Evolutionary conservation across 78 protist genomes (phyloP).

Genomic region (Pigoraptor vietnamica): DNA sequence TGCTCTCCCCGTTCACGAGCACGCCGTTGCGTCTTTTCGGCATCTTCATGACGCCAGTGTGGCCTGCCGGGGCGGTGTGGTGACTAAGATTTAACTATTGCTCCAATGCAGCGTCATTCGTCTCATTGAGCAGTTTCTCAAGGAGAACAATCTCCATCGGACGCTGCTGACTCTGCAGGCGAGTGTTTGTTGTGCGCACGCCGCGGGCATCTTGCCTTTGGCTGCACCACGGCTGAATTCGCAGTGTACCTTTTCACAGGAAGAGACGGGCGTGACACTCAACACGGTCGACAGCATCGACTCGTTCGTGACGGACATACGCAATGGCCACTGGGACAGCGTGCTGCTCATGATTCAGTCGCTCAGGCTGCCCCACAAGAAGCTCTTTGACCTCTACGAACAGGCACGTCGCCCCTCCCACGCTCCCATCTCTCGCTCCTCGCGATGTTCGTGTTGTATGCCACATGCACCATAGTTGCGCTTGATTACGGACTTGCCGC

Average conservation of each 20-base stretch:
- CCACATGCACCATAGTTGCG: not conserved
- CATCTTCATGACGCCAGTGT: too few species aligned
- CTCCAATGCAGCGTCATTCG: conserved; percentile 46
- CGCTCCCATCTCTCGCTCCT: not conserved
- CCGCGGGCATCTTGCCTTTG: not conserved
- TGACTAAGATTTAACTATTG: too few species aligned
- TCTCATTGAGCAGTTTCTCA: conserved; percentile 42
- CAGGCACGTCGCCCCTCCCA: conserved; percentile 25
- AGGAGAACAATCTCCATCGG: conserved; percentile 24
- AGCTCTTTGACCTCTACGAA: conserved; percentile 59
- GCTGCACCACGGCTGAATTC: not conserved
- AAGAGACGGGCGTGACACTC: conserved; percentile 46
- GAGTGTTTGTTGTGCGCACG: too few species aligned
- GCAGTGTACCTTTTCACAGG: not conserved
- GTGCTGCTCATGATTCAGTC: conserved; percentile 45
- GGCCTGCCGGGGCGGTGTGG: too few species aligned
- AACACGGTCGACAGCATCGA: conserved; percentile 62
- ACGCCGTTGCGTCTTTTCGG: too few species aligned
- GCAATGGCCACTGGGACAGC: conserved; percentile 73
- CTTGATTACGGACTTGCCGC: not conserved
- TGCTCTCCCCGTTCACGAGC: too few species aligned
- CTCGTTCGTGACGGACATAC: conserved; percentile 38
- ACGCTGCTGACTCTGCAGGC: conserved; percentile 21
- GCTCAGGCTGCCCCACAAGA: conserved; percentile 33
- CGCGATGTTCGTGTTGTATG: not conserved